Conservation (phyloP, 352 stramenopile species). For the Phytophthora constricta region DNA sequence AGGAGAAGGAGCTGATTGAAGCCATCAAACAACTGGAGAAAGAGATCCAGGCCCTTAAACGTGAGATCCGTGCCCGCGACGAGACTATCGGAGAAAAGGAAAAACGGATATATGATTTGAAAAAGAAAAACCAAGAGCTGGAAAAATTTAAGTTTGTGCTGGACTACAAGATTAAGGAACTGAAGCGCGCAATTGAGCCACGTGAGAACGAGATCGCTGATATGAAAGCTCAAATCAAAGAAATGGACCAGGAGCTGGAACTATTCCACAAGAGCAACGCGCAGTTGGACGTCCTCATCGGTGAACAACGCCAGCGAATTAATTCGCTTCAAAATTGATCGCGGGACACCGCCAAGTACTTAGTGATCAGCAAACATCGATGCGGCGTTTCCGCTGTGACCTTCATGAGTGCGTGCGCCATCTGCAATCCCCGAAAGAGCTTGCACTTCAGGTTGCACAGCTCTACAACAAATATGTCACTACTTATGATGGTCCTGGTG, state of each 20-base stretch:
- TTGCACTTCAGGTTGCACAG: conserved; percentile 79
- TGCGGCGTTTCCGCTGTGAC: conserved; percentile 84
- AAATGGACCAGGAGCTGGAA: conserved; percentile 95
- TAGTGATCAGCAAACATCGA: conserved; percentile 68
- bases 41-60: conserved; percentile 93
- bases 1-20: conserved; percentile 89
- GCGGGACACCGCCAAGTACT: conserved; percentile 59
- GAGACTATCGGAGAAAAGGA: conserved; percentile 96
- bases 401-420: conserved; percentile 82
- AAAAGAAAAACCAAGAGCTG: conserved; percentile 96
- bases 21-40: conserved; percentile 90
- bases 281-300: conserved; percentile 93
- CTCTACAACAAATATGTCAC: conserved; percentile 82
- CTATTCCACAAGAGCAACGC: conserved; percentile 96
- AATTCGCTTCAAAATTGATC: conserved; percentile 90
- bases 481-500: conserved; percentile 29
- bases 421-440: conserved; percentile 76
- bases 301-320: conserved; percentile 87
- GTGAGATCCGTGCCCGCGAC: conserved; percentile 94
- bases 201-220: conserved; percentile 94
- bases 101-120: conserved; percentile 94
- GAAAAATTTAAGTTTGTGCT: conserved; percentile 98
- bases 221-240: conserved; percentile 95
- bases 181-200: conserved; percentile 94
- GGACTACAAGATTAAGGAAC: conserved; percentile 97